Conservation (phyloP, 2,329 filamentous ascomycete genomes). For the Fusarium pseudograminearum region DNA sequence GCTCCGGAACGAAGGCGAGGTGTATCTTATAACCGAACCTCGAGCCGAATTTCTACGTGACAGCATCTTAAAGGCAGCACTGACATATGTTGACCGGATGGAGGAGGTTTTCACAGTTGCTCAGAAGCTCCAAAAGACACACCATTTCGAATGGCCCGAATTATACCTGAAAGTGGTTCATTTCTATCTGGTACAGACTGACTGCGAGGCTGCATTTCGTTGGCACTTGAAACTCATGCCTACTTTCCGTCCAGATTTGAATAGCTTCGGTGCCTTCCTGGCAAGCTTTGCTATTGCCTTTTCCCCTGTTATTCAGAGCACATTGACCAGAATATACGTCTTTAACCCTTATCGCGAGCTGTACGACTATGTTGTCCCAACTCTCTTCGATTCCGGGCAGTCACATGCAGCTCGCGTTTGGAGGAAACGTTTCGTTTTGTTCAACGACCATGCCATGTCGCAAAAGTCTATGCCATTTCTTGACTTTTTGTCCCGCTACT, state of each 20-base stretch:
- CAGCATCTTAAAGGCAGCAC: constrained; percentile 48
- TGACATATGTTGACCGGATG: constrained; percentile 46
- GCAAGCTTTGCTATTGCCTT: constrained; percentile 57
- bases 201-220: constrained; percentile 55
- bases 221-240: constrained; percentile 63
- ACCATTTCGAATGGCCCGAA: constrained; percentile 61
- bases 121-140: constrained; percentile 52
- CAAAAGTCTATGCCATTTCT: constrained; percentile 61
- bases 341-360: constrained; percentile 57
- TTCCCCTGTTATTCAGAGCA: constrained; percentile 53
- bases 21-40: constrained; percentile 38
- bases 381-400: constrained; percentile 61
- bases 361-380: constrained; percentile 65
- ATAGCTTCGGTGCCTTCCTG: constrained; percentile 58
- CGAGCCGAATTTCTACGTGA: constrained; percentile 48
- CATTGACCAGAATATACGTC: constrained; percentile 60
- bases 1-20: constrained; percentile 33
- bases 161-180: constrained; percentile 63
- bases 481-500: constrained; percentile 61
- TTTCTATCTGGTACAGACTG: constrained; percentile 56
- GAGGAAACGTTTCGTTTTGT: constrained; percentile 58
- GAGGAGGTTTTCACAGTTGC: constrained; percentile 46
- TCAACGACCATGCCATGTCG: constrained; percentile 58
- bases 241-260: constrained; percentile 56
- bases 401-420: constrained; percentile 60